These are phyloP conservation scores for Hypoxylon sp. DNA, from an alignment of 2,329 filamentous ascomycete species.

Conservation along the genomic window DNA sequence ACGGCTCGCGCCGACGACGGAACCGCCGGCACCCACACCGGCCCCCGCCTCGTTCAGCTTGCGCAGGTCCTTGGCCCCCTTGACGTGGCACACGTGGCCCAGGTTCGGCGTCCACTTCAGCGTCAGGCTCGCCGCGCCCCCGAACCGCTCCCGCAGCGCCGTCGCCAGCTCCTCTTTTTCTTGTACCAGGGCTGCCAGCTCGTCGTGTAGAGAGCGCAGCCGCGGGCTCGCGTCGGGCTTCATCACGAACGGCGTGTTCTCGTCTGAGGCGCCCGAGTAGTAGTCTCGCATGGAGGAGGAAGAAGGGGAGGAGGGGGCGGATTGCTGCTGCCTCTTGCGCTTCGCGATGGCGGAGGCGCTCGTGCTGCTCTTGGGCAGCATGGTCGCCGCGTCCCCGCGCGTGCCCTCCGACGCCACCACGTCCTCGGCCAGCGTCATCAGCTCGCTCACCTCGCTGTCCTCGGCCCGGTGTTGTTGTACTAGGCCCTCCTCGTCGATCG, in stretches of 20 bases:
- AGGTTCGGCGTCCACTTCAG: slow-evolving; percentile 87
- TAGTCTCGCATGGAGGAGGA: slow-evolving; percentile 59
- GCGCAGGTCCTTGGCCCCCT: slow-evolving; percentile 72
- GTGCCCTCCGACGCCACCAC: slow-evolving; percentile 72
- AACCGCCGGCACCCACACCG: slow-evolving; percentile 17
- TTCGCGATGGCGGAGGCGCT: slow-evolving; percentile 37
- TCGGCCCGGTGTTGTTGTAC: slow-evolving; percentile 79
- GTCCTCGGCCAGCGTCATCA: slow-evolving; percentile 76
- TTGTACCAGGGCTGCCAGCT: slow-evolving; percentile 65
- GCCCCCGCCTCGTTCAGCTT: slow-evolving; percentile 30
- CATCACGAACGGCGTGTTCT: slow-evolving; percentile 70
- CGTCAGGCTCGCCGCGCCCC: slow-evolving; percentile 68
- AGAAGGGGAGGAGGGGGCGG: neutral
- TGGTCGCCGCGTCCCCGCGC: slow-evolving; percentile 60
- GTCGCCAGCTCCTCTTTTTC: slow-evolving; percentile 69
- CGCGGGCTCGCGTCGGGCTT: slow-evolving; percentile 71
- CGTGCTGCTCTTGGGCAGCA: slow-evolving; percentile 59
- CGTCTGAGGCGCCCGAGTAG: slow-evolving; percentile 63
- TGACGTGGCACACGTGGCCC: slow-evolving; percentile 91
- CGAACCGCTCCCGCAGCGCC: slow-evolving; percentile 67
- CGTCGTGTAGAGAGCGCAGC: slow-evolving; percentile 71
- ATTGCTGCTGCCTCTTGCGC: slow-evolving; percentile 51
- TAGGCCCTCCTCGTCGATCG: slow-evolving; percentile 95
- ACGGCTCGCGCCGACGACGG: slow-evolving; percentile 75
- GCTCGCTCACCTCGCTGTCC: slow-evolving; percentile 73